A percentile compares a stretch with the other conserved stretches of the same genome.
phyloP scores from a whole-genome alignment of 2,329 filamentous ascomycete genomes.

The Cladophialophora bantiana region DNA sequence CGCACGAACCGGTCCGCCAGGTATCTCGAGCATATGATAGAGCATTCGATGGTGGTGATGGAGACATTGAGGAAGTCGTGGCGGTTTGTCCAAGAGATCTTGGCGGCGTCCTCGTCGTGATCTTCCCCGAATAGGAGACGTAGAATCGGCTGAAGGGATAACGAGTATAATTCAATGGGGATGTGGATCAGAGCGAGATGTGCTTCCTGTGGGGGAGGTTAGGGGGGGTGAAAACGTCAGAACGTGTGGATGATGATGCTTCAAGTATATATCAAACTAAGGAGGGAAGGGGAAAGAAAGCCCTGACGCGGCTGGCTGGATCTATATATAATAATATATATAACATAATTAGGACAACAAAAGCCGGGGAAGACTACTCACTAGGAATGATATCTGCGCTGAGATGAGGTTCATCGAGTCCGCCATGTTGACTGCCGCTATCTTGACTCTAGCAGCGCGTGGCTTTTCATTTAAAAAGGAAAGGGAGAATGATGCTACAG shows the following conservation, averaged over 20 bases:
- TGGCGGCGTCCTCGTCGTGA: slow-evolving; percentile 47
- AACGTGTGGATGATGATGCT: neutral
- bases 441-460: neutral
- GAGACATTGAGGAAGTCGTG: slow-evolving; percentile 93
- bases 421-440: slow-evolving; percentile 26
- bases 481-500: neutral
- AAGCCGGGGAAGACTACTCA: slow-evolving; percentile 25
- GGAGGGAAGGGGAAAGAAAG: no score
- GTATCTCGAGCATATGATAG: slow-evolving; percentile 81
- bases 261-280: no score
- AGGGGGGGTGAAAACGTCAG: neutral
- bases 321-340: neutral
- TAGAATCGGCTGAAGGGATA: slow-evolving; percentile 86
- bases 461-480: neutral
- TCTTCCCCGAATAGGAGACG: slow-evolving; percentile 75
- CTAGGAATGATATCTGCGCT: slow-evolving; percentile 41
- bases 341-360: neutral
- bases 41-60: slow-evolving; percentile 90
- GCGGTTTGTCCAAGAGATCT: slow-evolving; percentile 54
- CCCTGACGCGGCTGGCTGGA: neutral
- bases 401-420: slow-evolving; percentile 41
- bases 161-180: slow-evolving; percentile 76
- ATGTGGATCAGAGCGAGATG: slow-evolving; percentile 90
- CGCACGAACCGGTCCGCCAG: slow-evolving; percentile 78
- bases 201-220: slow-evolving; percentile 69